A percentile compares a stretch with the other conserved stretches of the same genome.
phyloP scores from a whole-genome alignment of 2,329 filamentous ascomycete species.

The Sphaerulina musiva region DNA sequence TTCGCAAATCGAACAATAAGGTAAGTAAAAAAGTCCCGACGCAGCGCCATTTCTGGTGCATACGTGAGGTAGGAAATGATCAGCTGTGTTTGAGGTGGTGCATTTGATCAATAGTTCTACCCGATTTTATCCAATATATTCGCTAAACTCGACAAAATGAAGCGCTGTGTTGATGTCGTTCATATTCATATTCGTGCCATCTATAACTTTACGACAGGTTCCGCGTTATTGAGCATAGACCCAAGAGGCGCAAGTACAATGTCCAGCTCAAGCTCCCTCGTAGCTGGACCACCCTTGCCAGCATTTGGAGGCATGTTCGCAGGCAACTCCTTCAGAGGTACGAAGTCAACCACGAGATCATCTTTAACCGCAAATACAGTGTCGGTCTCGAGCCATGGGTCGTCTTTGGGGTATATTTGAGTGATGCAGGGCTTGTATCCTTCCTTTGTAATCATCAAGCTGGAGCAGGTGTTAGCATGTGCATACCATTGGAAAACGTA shows the following conservation, averaged over 20 bases:
- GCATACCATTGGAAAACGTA: background rate
- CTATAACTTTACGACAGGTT: conserved; percentile 14
- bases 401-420: conserved; percentile 51
- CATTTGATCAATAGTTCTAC: background rate
- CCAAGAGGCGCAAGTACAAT: conserved; percentile 48
- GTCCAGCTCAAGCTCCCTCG: conserved; percentile 53
- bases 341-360: conserved; percentile 53
- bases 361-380: conserved; percentile 58
- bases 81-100: background rate
- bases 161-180: background rate
- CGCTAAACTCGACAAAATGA: background rate
- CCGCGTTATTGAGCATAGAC: conserved; percentile 14
- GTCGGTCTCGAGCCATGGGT: conserved; percentile 53
- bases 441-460: conserved; percentile 18
- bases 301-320: conserved; percentile 41
- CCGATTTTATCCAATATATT: background rate
- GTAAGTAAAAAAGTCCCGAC: no score
- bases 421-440: conserved; percentile 24
- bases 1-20: no score
- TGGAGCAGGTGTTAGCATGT: background rate
- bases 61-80: background rate
- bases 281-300: conserved; percentile 29
- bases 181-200: background rate
- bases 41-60: no score
- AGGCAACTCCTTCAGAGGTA: conserved; percentile 47